Percentiles rank a stretch among this genome's conserved stretches.
phyloP scores from a whole-genome alignment of 305 asterid genomes.

The Fraxinus albicans region DNA sequence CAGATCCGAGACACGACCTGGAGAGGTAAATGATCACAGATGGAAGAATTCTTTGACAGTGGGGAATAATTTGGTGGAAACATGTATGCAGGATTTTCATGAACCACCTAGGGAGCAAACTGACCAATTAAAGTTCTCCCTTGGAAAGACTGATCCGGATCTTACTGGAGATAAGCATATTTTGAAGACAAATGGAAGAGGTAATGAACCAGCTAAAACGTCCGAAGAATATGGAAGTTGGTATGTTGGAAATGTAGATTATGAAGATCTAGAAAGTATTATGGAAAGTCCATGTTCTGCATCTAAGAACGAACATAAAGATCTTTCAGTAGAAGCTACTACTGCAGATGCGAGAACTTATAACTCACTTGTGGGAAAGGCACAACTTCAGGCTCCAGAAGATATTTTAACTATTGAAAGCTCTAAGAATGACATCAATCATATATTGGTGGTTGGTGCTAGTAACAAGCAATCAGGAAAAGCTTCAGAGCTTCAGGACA shows the following conservation, averaged over 20 bases:
- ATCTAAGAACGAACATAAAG: conserved; percentile 27
- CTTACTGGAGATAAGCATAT: conserved; percentile 27
- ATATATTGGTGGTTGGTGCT: conserved; percentile 31
- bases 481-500: conserved; percentile 22
- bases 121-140: conserved; percentile 32
- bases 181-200: conserved; percentile 26
- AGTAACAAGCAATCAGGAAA: conserved; percentile 24
- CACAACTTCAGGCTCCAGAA: conserved; percentile 31
- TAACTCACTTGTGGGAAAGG: conserved; percentile 25
- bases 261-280: conserved; percentile 24
- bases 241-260: conserved; percentile 23
- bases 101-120: conserved; percentile 29
- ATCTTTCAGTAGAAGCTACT: conserved; percentile 30
- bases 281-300: conserved; percentile 29
- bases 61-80: conserved; percentile 24
- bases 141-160: conserved; percentile 28
- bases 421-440: conserved; percentile 24
- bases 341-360: conserved; percentile 23
- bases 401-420: conserved; percentile 24
- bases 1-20: conserved; percentile 23
- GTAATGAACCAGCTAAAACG: conserved; percentile 29
- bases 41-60: conserved; percentile 26
- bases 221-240: conserved; percentile 28
- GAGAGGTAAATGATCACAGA: conserved; percentile 23
- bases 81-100: conserved; percentile 31